Percentiles rank a stretch among this genome's conserved stretches.
Evolutionary conservation across 2,329 filamentous ascomycete genomes (phyloP).

Genomic region (Aspergillus ruber): DNA sequence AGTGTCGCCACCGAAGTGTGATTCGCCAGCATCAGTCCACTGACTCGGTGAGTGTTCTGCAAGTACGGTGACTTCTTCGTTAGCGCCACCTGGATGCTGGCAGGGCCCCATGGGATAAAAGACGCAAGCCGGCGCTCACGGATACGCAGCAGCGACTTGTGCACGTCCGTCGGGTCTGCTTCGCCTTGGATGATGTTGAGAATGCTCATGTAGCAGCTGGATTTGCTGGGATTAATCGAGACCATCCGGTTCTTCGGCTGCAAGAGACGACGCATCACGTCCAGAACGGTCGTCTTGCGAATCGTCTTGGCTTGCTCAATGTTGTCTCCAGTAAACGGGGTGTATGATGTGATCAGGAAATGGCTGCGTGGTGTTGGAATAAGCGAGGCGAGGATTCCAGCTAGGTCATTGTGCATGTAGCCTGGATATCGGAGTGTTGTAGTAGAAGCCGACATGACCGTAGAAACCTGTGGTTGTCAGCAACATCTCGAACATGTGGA

Average conservation of each 20-base stretch:
- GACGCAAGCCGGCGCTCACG: slow-evolving; percentile 87
- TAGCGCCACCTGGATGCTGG: slow-evolving; percentile 92
- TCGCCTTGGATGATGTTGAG: slow-evolving; percentile 98
- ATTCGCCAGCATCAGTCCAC: slow-evolving; percentile 94
- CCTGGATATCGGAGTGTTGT: slow-evolving; percentile 94
- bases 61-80: slow-evolving; percentile 97
- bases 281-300: slow-evolving; percentile 92
- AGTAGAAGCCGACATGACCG: slow-evolving; percentile 97
- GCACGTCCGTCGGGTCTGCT: slow-evolving; percentile 93
- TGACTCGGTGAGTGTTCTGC: slow-evolving; percentile 87
- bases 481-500: slow-evolving; percentile 7
- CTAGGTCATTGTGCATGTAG: slow-evolving; percentile 99
- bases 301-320: slow-evolving; percentile 97
- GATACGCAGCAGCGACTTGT: slow-evolving; percentile 95
- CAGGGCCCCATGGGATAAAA: slow-evolving; percentile 97
- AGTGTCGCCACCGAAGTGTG: slow-evolving; percentile 95
- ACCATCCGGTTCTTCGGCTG: slow-evolving; percentile 99
- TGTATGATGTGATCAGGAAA: slow-evolving; percentile 98
- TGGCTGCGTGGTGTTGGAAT: slow-evolving; percentile 96
- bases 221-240: slow-evolving; percentile 88
- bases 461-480: slow-evolving; percentile 57
- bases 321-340: slow-evolving; percentile 92
- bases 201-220: slow-evolving; percentile 98
- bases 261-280: slow-evolving; percentile 91
- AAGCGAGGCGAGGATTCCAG: slow-evolving; percentile 90